These are phyloP conservation scores for Mycocentrospora acerina DNA, from an alignment of 2,329 filamentous ascomycete genomes.

Conservation along the genomic window DNA sequence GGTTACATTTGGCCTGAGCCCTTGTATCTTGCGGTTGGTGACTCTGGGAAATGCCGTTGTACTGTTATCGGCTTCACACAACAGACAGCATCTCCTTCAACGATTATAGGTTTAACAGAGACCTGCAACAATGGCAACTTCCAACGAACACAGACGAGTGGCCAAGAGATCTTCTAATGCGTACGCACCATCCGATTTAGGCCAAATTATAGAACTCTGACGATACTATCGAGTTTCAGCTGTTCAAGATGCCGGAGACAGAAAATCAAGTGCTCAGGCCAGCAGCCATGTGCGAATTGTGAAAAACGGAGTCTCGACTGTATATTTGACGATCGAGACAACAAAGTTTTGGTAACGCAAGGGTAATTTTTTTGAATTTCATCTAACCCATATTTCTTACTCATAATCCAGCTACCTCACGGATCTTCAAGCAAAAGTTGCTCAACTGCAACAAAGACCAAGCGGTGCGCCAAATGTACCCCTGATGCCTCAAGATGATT, in stretches of 20 bases:
- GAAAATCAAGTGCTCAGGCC: conserved; percentile 37
- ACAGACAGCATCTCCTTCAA: too few relatives aligned
- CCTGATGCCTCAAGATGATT: conserved; percentile 1
- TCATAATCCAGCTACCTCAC: conserved; percentile 23
- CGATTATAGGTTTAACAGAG: too few relatives aligned
- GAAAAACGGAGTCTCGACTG: conserved; percentile 27
- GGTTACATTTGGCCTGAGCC: too few relatives aligned
- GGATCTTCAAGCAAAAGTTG: conserved; percentile 26
- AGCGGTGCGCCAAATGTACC: conserved; percentile 1
- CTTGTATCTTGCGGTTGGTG: too few relatives aligned
- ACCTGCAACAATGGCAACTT: conserved; percentile 17
- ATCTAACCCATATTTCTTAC: not conserved
- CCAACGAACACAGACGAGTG: conserved; percentile 22
- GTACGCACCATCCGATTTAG: conserved; percentile 7
- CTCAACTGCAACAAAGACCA: conserved; percentile 15
- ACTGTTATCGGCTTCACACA: too few relatives aligned
- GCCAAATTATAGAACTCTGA: conserved; percentile 1
- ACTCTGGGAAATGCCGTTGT: too few relatives aligned
- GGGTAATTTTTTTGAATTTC: conserved; percentile 13
- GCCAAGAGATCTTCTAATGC: conserved; percentile 30
- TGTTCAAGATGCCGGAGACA: conserved; percentile 33
- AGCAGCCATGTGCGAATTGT: conserved; percentile 33
- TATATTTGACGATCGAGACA: conserved; percentile 34
- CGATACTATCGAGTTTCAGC: conserved; percentile 5
- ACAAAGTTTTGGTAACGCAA: conserved; percentile 33